A percentile compares a stretch with the other conserved stretches of the same genome.
Conservation (phyloP, 306 rosid species). For the Malus asiatica region DNA sequence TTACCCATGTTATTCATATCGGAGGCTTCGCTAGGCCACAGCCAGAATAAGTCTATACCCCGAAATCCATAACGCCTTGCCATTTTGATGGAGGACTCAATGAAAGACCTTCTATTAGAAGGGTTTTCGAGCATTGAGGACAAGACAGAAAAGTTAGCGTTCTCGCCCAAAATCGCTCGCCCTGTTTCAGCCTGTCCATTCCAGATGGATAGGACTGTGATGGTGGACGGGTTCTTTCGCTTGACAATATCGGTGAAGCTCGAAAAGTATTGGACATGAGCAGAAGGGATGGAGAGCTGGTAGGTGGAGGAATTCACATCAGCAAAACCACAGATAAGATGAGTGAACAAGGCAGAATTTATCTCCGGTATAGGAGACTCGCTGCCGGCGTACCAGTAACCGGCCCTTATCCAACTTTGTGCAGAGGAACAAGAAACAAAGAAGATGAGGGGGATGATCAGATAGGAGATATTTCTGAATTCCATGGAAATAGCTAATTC, state of each 20-base stretch:
- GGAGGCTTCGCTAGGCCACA: constrained; percentile 5
- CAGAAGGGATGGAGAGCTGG: constrained; percentile 20
- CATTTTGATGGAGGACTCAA: constrained; percentile 37
- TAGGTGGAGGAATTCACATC: constrained; percentile 13
- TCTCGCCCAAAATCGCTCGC: constrained; percentile 12
- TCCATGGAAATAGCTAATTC: constrained; percentile 12
- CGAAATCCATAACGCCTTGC: constrained; percentile 34
- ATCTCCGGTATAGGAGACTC: constrained; percentile 27
- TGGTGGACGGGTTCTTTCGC: constrained; percentile 29
- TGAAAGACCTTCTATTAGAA: constrained; percentile 31
- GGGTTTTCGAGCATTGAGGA: constrained; percentile 23
- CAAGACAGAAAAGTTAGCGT: background rate
- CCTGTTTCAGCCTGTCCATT: background rate
- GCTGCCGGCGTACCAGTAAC: constrained; percentile 33
- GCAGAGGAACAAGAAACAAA: background rate
- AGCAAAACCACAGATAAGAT: constrained; percentile 34
- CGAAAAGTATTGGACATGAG: constrained; percentile 23
- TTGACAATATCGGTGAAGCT: constrained; percentile 23
- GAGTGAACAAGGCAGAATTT: constrained; percentile 34
- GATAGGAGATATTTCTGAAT: background rate
- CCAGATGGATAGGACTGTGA: constrained; percentile 39
- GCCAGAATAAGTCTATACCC: constrained; percentile 43
- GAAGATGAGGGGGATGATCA: background rate
- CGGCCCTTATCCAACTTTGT: constrained; percentile 27
- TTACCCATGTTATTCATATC: constrained; percentile 25